Percentiles rank a stretch among this genome's conserved stretches.
These are phyloP conservation scores for Aspergillus persii DNA, from an alignment of 2,329 filamentous ascomycete species.

Conservation along the genomic window DNA sequence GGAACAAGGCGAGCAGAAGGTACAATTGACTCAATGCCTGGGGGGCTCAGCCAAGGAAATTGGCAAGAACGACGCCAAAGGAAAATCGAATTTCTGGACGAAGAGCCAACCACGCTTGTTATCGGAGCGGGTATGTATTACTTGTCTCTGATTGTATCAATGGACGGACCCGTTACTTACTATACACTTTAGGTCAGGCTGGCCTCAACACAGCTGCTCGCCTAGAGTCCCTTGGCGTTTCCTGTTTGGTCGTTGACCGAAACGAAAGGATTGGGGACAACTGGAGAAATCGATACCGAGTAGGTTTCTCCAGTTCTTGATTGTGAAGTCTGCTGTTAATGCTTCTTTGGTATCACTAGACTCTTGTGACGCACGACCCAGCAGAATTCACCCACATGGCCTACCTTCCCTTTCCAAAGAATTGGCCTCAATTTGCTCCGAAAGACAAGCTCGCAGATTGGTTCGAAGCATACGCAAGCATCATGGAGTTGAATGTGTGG, in stretches of 20 bases:
- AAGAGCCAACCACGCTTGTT: slow-evolving; percentile 41
- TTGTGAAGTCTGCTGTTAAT: not conserved
- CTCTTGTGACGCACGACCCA: slow-evolving; percentile 42
- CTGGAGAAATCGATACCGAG: slow-evolving; percentile 51
- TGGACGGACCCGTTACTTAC: not conserved
- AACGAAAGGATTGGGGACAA: slow-evolving; percentile 49
- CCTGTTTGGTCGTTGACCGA: slow-evolving; percentile 46
- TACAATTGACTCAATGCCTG: slow-evolving; percentile 34
- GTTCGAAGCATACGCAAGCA: slow-evolving; percentile 49
- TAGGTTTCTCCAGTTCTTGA: slow-evolving; percentile 12
- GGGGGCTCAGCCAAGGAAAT: slow-evolving; percentile 30
- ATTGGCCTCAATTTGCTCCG: slow-evolving; percentile 45
- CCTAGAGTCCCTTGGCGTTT: slow-evolving; percentile 40
- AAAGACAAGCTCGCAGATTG: slow-evolving; percentile 51
- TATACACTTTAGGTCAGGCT: slow-evolving; percentile 37
- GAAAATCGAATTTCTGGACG: slow-evolving; percentile 32
- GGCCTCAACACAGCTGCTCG: slow-evolving; percentile 44
- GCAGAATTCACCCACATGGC: slow-evolving; percentile 40
- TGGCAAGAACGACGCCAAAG: slow-evolving; percentile 37
- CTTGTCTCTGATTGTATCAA: not conserved
- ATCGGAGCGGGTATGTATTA: slow-evolving; percentile 38
- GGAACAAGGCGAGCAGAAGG: slow-evolving; percentile 32
- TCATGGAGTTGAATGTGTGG: slow-evolving; percentile 52
- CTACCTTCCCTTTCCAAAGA: slow-evolving; percentile 41
- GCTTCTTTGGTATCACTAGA: slow-evolving; percentile 16